These are phyloP conservation scores for Blastosporella zonata DNA, from an alignment of 1,284 basidiomycete genomes.

Conservation along the genomic window DNA sequence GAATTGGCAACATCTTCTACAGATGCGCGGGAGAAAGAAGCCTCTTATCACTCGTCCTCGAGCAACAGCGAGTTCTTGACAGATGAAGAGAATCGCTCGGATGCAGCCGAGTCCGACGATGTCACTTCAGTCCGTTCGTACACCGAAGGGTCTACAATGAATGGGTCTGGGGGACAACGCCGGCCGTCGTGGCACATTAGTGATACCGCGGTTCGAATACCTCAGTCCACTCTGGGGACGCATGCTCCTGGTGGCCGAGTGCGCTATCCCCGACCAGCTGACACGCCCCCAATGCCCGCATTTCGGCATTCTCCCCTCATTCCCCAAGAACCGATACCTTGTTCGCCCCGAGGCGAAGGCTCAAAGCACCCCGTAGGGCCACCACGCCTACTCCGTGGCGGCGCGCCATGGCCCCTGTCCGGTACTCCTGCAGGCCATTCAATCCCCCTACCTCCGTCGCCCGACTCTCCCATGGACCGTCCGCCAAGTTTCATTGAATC, in stretches of 20 bases:
- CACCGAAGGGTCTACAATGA: conserved; percentile 40
- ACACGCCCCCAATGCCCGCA: conserved; percentile 22
- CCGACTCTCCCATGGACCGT: conserved; percentile 33
- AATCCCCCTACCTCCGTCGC: conserved; percentile 41
- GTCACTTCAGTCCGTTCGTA: conserved; percentile 59
- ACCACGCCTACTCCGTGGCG: conserved; percentile 34
- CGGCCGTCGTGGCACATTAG: conserved; percentile 42
- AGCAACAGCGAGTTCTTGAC: conserved; percentile 60
- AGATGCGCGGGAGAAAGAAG: conserved; percentile 48
- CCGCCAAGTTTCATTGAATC: conserved; percentile 36
- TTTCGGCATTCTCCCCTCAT: conserved; percentile 20
- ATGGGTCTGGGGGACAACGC: conserved; percentile 27
- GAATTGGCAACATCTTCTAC: conserved; percentile 65
- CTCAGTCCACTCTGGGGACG: conserved; percentile 19
- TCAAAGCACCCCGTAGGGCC: conserved; percentile 41
- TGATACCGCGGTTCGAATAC: conserved; percentile 29
- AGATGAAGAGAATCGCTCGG: conserved; percentile 59
- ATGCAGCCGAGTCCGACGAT: conserved; percentile 62
- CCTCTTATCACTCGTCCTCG: conserved; percentile 46
- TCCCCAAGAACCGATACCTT: conserved; percentile 23
- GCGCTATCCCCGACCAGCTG: conserved; percentile 26
- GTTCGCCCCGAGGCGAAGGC: conserved; percentile 32
- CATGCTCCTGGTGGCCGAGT: conserved; percentile 22
- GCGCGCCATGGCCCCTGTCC: conserved; percentile 32
- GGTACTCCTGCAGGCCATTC: conserved; percentile 33